Conservation (phyloP, 2,329 filamentous ascomycete species). For the Exserohilum rostratum region DNA sequence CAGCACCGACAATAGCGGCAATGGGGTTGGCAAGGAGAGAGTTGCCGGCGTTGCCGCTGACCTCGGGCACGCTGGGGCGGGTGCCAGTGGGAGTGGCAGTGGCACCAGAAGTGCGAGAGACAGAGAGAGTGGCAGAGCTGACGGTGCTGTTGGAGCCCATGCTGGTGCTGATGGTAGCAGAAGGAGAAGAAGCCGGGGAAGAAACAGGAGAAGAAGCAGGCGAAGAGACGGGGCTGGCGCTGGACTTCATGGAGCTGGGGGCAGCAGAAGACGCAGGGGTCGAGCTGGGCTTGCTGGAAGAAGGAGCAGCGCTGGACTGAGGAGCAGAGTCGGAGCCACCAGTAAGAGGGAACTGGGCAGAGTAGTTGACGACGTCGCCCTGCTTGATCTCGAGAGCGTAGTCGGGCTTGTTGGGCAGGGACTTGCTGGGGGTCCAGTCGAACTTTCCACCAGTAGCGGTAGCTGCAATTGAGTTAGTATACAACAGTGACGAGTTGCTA, state of each 20-base stretch:
- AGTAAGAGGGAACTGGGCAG: slow-evolving; percentile 54
- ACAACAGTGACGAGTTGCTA: background rate
- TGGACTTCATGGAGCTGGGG: too few relatives aligned
- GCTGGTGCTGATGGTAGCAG: slow-evolving; percentile 3
- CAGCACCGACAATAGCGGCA: slow-evolving; percentile 49
- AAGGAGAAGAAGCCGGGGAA: slow-evolving; percentile 23
- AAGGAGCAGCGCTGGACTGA: slow-evolving; percentile 21
- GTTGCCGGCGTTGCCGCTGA: slow-evolving; percentile 34
- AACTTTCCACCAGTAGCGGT: slow-evolving; percentile 54
- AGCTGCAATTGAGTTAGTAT: slow-evolving; percentile 35
- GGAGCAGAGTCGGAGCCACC: slow-evolving; percentile 33
- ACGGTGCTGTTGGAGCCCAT: slow-evolving; percentile 36
- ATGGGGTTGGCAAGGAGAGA: slow-evolving; percentile 46
- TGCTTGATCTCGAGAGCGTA: slow-evolving; percentile 67
- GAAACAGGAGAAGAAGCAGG: background rate
- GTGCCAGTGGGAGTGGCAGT: slow-evolving; percentile 23
- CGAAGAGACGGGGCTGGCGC: background rate
- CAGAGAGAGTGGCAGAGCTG: slow-evolving; percentile 30
- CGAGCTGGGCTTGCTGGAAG: slow-evolving; percentile 23
- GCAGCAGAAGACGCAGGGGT: slow-evolving; percentile 24
- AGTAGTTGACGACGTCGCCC: slow-evolving; percentile 61
- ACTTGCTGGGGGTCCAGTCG: slow-evolving; percentile 58
- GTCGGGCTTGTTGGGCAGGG: slow-evolving; percentile 53
- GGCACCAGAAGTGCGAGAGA: slow-evolving; percentile 24
- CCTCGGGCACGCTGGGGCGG: slow-evolving; percentile 14